A percentile compares a stretch with the other conserved stretches of the same genome.
Evolutionary conservation across 2,329 filamentous ascomycete species (phyloP).

Genomic region (Botryotinia narcissicola): DNA sequence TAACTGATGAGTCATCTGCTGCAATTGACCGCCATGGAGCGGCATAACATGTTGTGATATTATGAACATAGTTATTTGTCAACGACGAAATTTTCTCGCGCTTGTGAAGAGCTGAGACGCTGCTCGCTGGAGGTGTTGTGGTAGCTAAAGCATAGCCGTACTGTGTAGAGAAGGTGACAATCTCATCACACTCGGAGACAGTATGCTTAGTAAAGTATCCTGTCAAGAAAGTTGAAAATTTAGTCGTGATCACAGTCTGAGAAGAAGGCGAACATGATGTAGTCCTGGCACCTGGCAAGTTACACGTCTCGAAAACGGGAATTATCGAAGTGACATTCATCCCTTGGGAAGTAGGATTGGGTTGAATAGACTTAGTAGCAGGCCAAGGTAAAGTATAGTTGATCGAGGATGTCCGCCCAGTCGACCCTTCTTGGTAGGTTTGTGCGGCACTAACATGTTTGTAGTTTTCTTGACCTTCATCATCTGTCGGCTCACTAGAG

Average conservation of each 20-base stretch:
- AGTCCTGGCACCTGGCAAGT: constrained; percentile 23
- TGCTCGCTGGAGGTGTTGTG: constrained; percentile 12
- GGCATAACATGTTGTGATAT: constrained; percentile 30
- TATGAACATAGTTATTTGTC: constrained; percentile 28
- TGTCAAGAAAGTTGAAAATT: constrained; percentile 31
- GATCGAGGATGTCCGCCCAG: constrained; percentile 6
- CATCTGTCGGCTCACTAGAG: background rate
- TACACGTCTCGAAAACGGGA: constrained; percentile 30
- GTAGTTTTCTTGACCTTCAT: background rate
- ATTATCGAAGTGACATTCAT: constrained; percentile 28
- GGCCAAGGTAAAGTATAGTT: constrained; percentile 23
- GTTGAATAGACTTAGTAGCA: constrained; percentile 18
- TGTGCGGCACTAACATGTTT: background rate
- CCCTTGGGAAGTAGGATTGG: constrained; percentile 23
- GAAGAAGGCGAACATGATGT: constrained; percentile 28
- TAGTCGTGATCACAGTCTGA: constrained; percentile 24
- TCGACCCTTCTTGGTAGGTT: background rate
- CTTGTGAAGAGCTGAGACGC: background rate
- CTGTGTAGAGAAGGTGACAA: constrained; percentile 33
- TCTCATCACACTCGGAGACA: constrained; percentile 32
- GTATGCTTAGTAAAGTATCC: constrained; percentile 29
- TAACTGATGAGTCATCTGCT: constrained; percentile 25
- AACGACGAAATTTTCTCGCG: background rate
- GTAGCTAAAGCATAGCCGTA: constrained; percentile 29
- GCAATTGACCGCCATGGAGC: constrained; percentile 34